Evolutionary conservation across 2,329 filamentous ascomycete species (phyloP), one percentile per base, ranked within the genome.

Genomic region (Paracorniculantispora psalliotae): DNA sequence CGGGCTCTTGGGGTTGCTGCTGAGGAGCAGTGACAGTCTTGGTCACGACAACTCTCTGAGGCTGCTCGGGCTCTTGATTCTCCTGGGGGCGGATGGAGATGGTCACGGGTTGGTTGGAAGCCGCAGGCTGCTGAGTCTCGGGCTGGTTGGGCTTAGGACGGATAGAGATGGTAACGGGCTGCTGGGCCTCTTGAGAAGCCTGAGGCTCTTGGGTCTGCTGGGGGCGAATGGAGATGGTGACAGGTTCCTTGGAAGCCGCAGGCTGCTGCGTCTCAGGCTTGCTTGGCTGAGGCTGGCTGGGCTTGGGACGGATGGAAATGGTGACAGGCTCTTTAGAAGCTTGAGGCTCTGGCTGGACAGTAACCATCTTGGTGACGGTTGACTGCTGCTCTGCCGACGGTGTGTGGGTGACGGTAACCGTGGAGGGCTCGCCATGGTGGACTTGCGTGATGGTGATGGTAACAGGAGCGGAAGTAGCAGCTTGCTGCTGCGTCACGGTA

Each of bases 401-500:
- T 9, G 30, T 52, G 6, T 46, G 39, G 48, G 64, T 62, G 21
- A 66, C 63, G 15, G 67, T 69, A 30, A 71, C 61, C 4, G 61
- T 61, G 26, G 69, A 60, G 9, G 56, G 54, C 17, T 21, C 19
- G 2, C 39, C 51, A 8, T 56, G 53, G 13, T 50, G 62, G 25
- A 17, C 8, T 0, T 48, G 56, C 17, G 59, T 44, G 3, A 60
- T 15, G 15, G 58, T 30, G 19, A 63, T 52, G 53, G 58, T 59
- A 19, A 41, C 23, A 33, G 57, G 57, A 19, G 43, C 53, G 13
- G 26, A 21, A 10, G 35, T 51, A 10, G 59, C 9, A 15, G 33
- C 58, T n/a, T n/a, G n/a, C n/a, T 15, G 52, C 23, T 46, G 37
- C 21, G 67, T 71, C 37, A 72, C 63, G 12, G 67, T 68, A n/a